Base-by-base conservation (phyloP, 148 eudicot genomes). In the Chenopodium formosanum region DNA sequence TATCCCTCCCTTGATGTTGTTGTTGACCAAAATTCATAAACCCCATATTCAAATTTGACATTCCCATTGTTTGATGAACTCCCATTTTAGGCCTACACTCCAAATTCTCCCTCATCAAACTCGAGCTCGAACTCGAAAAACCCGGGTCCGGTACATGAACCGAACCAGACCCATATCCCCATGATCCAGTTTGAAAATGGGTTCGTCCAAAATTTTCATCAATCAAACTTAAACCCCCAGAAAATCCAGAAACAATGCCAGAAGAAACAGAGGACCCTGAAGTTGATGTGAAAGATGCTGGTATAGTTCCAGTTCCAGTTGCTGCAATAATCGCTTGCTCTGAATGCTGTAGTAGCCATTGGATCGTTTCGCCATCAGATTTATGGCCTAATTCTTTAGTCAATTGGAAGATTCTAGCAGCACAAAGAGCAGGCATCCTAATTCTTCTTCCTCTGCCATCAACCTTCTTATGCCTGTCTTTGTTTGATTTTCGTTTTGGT, bases 361-460 rank as follows among this genome's bases (percentile, higher is more conserved):
- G 91, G 32, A 90, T 82, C 0, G 93, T 89, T 74, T 90, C 91
- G 0, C 93, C 84, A 76, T 84, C 86, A 0, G 86, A 79, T 75
- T 80, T 84, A 11, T 80, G 83, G 23, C 86, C 86, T 37, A 91
- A 81, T 85, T 91, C 93, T 81, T 74, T 87, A 0, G 93, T 91
- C 66, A 91, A 76, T 71, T 91, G 93, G 70, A 91, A 91, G 17
- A 91, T 85, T 48, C 93, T 80, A 0, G 93, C 91, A 4, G 91
- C 93, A 73, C 88, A 89, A 9, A 91, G 81, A 2, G 91, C 91
- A 13, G 93, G 93, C 86, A 91, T 89, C 58, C 93, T 65, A 7
- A 90, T 91, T 52, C 93, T 89, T 80, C 93, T 83, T 2, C 93
- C 93, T 78, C 93, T 84, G 14, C 93, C 93, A 78, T 91, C 91